Conservation (phyloP, 78 protist genomes). For the Dictyostelium purpureum region DNA sequence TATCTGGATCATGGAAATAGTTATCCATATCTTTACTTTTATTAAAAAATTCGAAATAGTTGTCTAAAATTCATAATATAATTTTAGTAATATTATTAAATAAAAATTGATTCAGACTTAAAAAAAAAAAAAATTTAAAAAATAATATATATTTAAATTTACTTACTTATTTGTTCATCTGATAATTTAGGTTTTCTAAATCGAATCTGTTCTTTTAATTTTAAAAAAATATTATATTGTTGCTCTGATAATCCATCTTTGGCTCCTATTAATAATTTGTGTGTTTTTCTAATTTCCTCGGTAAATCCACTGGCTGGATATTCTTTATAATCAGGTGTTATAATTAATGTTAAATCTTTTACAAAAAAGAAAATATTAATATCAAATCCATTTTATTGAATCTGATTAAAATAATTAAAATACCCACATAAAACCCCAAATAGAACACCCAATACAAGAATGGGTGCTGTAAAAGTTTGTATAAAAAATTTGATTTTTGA, state of each 20-base stretch:
- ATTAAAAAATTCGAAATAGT: background rate
- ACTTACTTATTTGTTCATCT: background rate
- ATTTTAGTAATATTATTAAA: background rate
- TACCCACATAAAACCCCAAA: conserved; percentile 27
- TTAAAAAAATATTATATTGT: background rate
- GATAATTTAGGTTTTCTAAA: background rate
- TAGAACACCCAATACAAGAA: background rate
- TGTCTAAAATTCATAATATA: background rate
- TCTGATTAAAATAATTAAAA: background rate
- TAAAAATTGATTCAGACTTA: background rate
- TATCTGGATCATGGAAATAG: conserved; percentile 14
- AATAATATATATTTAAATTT: no score
- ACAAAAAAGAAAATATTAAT: background rate
- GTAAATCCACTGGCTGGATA: background rate
- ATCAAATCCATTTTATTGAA: background rate
- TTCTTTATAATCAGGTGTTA: background rate
- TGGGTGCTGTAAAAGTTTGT: conserved; percentile 3
- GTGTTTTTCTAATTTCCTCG: background rate
- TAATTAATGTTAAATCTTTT: background rate
- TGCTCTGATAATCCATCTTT: background rate
- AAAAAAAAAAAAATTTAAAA: no score
- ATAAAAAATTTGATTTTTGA: background rate
- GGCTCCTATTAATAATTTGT: background rate
- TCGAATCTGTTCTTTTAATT: background rate
- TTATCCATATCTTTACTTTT: background rate